Evolutionary conservation across 257 asterid genomes (phyloP).

Genomic region (Primulina huaijiensis): DNA sequence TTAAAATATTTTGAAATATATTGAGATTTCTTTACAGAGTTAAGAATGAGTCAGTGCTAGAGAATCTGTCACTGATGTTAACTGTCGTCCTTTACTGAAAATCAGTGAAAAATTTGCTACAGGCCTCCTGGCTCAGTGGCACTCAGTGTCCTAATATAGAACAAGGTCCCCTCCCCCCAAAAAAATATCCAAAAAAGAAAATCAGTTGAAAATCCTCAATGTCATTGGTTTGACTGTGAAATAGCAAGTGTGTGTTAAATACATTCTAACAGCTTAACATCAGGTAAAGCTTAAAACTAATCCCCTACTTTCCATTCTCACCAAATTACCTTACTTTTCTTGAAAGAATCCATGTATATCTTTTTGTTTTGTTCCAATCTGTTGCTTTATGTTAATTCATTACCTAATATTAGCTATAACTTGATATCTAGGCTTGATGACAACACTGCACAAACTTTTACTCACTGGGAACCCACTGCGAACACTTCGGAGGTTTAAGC

Average conservation of each 20-base stretch:
- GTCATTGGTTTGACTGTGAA: conserved; percentile 2
- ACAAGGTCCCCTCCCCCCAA: too few relatives aligned
- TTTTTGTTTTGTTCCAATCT: conserved; percentile 10
- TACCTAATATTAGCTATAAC: conserved; percentile 29
- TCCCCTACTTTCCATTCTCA: conserved; percentile 1
- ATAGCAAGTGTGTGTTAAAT: conserved; percentile 5
- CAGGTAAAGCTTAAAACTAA: conserved; percentile 8
- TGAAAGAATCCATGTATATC: background rate
- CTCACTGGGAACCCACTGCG: conserved; percentile 90
- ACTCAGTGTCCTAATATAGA: too few relatives aligned
- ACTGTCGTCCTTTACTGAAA: conserved; percentile 4
- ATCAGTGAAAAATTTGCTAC: background rate
- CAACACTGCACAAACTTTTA: conserved; percentile 83
- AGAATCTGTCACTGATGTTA: conserved; percentile 8
- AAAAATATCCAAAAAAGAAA: too few relatives aligned
- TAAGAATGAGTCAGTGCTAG: conserved; percentile 9
- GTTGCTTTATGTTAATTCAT: conserved; percentile 6
- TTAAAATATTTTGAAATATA: conserved; percentile 4
- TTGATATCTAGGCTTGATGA: conserved; percentile 69
- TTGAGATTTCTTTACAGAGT: conserved; percentile 10
- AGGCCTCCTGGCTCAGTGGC: too few relatives aligned
- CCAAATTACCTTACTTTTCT: background rate
- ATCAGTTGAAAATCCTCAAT: conserved; percentile 1
- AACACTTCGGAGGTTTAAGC: conserved; percentile 78
- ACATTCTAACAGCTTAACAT: background rate